These are phyloP conservation scores for Aleurites moluccanus DNA, from an alignment of 441 rosid genomes.

Conservation along the genomic window DNA sequence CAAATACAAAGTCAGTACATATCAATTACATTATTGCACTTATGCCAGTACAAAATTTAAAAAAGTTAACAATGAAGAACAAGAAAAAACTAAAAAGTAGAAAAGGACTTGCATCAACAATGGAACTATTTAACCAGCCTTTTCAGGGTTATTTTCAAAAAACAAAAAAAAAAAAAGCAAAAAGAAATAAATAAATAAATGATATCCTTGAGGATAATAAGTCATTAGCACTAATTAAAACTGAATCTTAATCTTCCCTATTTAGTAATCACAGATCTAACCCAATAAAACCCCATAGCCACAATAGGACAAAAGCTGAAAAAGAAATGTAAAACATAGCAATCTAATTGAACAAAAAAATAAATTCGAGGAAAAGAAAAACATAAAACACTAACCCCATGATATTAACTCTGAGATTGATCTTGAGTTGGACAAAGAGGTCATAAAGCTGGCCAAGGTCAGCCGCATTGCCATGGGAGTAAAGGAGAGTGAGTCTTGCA, in stretches of 20 bases:
- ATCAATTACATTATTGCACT: too few relatives aligned
- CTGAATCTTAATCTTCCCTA: conserved; percentile 15
- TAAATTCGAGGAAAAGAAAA: not conserved
- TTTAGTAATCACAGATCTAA: conserved; percentile 41
- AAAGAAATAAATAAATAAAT: conserved; percentile 13
- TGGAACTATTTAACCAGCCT: conserved; percentile 12
- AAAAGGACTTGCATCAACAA: conserved; percentile 16
- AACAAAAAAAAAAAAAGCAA: conserved; percentile 11
- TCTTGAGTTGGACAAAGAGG: conserved; percentile 94
- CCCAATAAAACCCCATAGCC: conserved; percentile 12
- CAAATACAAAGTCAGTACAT: conserved; percentile 5
- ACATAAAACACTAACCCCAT: conserved; percentile 63
- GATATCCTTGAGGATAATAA: conserved; percentile 12
- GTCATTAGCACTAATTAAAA: conserved; percentile 5
- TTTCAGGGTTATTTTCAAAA: not conserved
- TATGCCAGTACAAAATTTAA: not conserved
- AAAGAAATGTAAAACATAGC: not conserved
- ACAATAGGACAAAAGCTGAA: conserved; percentile 9
- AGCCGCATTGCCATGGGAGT: conserved; percentile 99
- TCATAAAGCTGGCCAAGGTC: conserved; percentile 99
- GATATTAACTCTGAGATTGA: conserved; percentile 92
- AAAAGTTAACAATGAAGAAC: conserved; percentile 26
- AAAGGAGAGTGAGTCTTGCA: conserved; percentile 88
- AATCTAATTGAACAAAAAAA: not conserved
- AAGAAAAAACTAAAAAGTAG: conserved; percentile 24